These are phyloP conservation scores for Neonectria punicea DNA, from an alignment of 2,329 filamentous ascomycete genomes.

Conservation along the genomic window DNA sequence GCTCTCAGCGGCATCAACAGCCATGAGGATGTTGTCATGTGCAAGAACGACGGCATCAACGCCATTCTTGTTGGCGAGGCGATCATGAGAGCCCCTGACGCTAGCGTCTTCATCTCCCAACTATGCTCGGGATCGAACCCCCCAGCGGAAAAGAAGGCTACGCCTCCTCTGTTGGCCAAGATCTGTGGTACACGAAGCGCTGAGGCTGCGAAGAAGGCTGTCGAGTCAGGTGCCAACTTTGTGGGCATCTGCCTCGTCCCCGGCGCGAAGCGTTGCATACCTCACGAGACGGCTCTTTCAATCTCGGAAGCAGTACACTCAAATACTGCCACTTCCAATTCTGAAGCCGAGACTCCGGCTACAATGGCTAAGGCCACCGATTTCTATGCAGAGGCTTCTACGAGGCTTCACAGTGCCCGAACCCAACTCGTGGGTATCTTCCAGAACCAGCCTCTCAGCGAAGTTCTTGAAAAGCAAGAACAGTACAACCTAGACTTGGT, in stretches of 20 bases:
- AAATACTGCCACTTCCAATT: slow-evolving; percentile 63
- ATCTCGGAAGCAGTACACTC: slow-evolving; percentile 84
- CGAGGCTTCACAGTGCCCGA: slow-evolving; percentile 63
- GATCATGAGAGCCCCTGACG: slow-evolving; percentile 90
- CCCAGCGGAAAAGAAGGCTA: slow-evolving; percentile 46
- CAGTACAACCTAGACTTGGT: slow-evolving; percentile 85
- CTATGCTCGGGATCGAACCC: slow-evolving; percentile 73
- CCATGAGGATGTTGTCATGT: slow-evolving; percentile 86
- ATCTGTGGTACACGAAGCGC: slow-evolving; percentile 91
- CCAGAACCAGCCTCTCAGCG: slow-evolving; percentile 85
- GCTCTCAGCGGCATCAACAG: slow-evolving; percentile 94
- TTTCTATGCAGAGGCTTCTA: slow-evolving; percentile 73
- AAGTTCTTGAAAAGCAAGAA: slow-evolving; percentile 82
- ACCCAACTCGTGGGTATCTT: slow-evolving; percentile 94
- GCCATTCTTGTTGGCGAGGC: slow-evolving; percentile 95
- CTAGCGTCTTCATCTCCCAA: slow-evolving; percentile 82
- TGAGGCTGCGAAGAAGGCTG: slow-evolving; percentile 82
- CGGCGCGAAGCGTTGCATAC: slow-evolving; percentile 81
- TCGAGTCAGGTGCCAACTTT: slow-evolving; percentile 88
- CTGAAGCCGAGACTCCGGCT: slow-evolving; percentile 42
- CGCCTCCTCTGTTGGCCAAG: slow-evolving; percentile 77
- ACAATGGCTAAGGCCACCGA: slow-evolving; percentile 61
- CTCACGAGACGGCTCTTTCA: slow-evolving; percentile 78
- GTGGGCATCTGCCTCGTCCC: slow-evolving; percentile 93
- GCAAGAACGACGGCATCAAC: slow-evolving; percentile 88